Base-by-base conservation (phyloP, 2,329 filamentous ascomycete species). In the Talaromyces verruculosus region DNA sequence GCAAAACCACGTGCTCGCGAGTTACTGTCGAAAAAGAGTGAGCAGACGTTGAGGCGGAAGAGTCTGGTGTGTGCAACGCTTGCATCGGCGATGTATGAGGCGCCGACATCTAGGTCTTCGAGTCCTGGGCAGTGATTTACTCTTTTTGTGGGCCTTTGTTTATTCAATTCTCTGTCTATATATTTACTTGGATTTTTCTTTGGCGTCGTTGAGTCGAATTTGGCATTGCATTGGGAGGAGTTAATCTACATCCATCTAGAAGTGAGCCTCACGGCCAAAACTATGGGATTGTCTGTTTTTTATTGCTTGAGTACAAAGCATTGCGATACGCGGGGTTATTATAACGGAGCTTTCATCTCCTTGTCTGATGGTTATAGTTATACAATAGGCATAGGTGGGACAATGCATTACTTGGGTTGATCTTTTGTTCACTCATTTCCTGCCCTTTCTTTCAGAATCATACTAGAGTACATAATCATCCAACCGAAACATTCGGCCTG, bases 21-120 rank as follows among this genome's bases (percentile, higher is more conserved):
- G 17, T 28, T 67, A 22, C 65, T 64, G 19, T 39, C 65, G 17
- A 77, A 76, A 69, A 76, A 74, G 68, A 73, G 72, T 64, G 77
- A 78, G 57, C 75, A 77, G 58, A 76, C 76, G 0, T 61, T 79
- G 25, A 67, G 77, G 25, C 68, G 77, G 61, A 78, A 76, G 71
- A 79, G 77, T 61, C 68, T 79, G 47, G 77, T 79, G 8, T 78
- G 73, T 70, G 76, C 77, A 13, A 76, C 76, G 47, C 68, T 79
- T 69, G 76, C 76, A 10, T 77, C 75, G 15, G 73, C 78, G 67
- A 72, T 64, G 30, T 49, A 58, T 33, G 62, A 68, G 19, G 35
- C 62, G 2, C 49, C 64, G 19, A 57, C 28, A 15, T 37, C 49
- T 41, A 39, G 35, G 6, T 30, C 60, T 30, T 60, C 65, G 13